Base-by-base conservation (phyloP, 371 early-diverging fungal genomes). In the Rhizopus microsporus region DNA sequence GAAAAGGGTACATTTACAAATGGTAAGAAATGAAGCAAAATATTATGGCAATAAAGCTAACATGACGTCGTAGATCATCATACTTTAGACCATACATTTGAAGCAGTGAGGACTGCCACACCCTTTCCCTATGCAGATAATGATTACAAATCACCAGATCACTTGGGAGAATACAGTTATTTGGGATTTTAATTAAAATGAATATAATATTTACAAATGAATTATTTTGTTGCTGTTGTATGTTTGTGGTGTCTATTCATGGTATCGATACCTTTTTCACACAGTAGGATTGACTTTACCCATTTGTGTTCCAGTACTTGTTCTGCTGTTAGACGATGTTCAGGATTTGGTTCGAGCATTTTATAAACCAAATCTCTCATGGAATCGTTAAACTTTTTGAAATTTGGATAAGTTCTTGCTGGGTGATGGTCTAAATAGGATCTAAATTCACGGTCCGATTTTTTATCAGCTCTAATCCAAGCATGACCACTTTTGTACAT, bases 321-420 rank as follows among this genome's bases (percentile, higher is more conserved):
- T 10, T 77, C 74, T 37, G 88, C 81, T 4, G 83, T 81, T 39
- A 85, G 77, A 38, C 94, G 85, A 30, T 81, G 83, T 23, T 74
- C 74, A 1, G 88, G 83, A 57, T 91, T 83, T 5, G 95, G 94
- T 46, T 94, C 88, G 33, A 97, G 74, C 63, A 97, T 91, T 16
- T 73, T 66, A 66, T 90, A 89, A 61, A 90, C 71, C 40, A 92
- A 68, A 9, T 77, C 72, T 34, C 84, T 65, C 15, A 80, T 67
- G 3, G 79, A 79, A 32, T 68, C 56, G 37, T 81, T 70, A 33
- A 90, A 75, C 32, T 72, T 77, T 52, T 80, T 76, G 68, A 92
- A 81, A 31, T 85, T 82, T 54, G 83, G 80, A 55, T 83, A 90
- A 31, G 65, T 65, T 38, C 74, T 78, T 15, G 61, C 46, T 37